Conservation (phyloP, 371 early-diverging fungal genomes). For the Zopfochytrium polystomum region DNA sequence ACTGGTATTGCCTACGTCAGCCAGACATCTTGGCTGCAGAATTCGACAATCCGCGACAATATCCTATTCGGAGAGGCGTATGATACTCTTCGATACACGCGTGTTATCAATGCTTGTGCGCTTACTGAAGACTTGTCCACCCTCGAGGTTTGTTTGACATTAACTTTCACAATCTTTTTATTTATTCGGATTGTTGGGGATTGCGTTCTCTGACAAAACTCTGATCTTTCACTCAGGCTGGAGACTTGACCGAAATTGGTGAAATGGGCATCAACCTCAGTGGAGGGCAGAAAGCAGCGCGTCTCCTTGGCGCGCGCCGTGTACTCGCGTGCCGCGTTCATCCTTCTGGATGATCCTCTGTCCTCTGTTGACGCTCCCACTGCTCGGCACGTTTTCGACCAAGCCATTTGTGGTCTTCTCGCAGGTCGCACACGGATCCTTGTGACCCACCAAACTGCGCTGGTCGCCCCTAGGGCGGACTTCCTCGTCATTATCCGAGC, state of each 20-base stretch:
- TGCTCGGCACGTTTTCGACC: conserved; percentile 64
- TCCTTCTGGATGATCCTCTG: conserved; percentile 48
- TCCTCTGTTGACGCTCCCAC: conserved; percentile 80
- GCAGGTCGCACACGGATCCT: conserved; percentile 72
- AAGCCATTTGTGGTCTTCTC: conserved; percentile 54
- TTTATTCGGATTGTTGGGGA: no score
- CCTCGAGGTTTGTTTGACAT: no score
- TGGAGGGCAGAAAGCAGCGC: conserved; percentile 49
- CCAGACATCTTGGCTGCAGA: conserved; percentile 49
- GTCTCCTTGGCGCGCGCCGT: conserved; percentile 33
- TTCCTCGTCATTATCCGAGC: conserved; percentile 28
- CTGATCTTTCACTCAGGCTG: no score
- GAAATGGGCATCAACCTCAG: conserved; percentile 53
- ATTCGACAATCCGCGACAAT: conserved; percentile 37
- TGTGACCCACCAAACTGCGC: conserved; percentile 75
- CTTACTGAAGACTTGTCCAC: conserved; percentile 61
- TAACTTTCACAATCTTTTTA: no score
- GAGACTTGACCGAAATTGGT: conserved; percentile 87
- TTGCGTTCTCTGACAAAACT: no score
- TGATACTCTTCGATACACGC: conserved; percentile 38
- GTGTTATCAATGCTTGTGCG: conserved; percentile 21
- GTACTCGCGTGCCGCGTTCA: conserved; percentile 27
- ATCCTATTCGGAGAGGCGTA: no score
- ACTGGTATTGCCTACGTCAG: conserved; percentile 45
- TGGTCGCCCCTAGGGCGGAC: conserved; percentile 30